Percentiles rank a stretch among this genome's conserved stretches.
phyloP scores from a whole-genome alignment of 2,329 filamentous ascomycete species.

The Thelonectria discophora region DNA sequence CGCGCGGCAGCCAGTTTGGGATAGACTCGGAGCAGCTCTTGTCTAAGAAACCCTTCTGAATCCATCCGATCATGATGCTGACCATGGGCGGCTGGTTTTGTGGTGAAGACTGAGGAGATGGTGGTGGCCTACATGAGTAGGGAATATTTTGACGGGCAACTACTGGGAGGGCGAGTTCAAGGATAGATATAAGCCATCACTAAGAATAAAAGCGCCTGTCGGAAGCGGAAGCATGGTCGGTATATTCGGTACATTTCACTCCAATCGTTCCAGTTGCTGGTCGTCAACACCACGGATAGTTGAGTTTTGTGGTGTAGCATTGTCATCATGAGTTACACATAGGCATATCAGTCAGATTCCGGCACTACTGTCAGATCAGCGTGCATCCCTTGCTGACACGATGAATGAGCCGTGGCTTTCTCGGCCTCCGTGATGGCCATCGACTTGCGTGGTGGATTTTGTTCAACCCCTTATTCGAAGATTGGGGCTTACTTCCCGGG shows the following conservation, averaged over 20 bases:
- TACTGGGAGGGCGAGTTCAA: slow-evolving; percentile 22
- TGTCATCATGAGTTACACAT: neutral
- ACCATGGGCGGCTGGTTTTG: slow-evolving; percentile 42
- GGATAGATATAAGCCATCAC: slow-evolving; percentile 7
- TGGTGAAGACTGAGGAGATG: slow-evolving; percentile 33
- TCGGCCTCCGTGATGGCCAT: neutral
- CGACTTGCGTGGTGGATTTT: neutral
- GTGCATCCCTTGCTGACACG: neutral
- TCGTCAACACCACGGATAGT: neutral
- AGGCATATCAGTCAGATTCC: neutral
- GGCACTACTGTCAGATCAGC: slow-evolving; percentile 10
- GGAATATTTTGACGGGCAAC: neutral
- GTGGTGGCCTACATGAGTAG: slow-evolving; percentile 29
- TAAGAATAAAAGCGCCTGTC: neutral
- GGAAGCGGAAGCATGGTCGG: neutral
- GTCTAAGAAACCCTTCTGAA: slow-evolving; percentile 66
- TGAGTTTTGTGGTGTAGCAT: neutral
- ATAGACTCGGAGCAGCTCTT: slow-evolving; percentile 57
- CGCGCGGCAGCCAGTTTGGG: slow-evolving; percentile 54
- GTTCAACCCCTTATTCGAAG: too few species aligned
- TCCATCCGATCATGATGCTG: slow-evolving; percentile 65
- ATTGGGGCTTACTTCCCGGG: too few species aligned
- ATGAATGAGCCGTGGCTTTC: neutral
- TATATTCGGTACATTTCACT: slow-evolving; percentile 18
- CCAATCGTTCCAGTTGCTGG: neutral